These are phyloP conservation scores for Piper longum DNA, from an alignment of 164 flowering plant species.

Conservation along the genomic window DNA sequence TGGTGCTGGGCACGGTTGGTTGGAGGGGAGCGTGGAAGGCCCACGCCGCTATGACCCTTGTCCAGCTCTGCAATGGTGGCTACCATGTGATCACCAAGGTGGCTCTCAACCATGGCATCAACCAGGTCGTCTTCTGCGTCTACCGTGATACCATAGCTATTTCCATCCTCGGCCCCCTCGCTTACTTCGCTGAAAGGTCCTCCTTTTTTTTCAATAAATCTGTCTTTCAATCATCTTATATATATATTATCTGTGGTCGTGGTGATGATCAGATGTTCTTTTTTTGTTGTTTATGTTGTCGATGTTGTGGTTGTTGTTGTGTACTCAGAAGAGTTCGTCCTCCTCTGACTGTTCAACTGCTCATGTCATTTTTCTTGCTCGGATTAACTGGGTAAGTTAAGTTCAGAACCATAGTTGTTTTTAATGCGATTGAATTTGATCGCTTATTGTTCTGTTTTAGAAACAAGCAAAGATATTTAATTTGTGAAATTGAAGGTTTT, in stretches of 20 bases:
- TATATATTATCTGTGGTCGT: background rate
- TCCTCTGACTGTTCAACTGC: conserved; percentile 38
- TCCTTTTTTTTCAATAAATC: background rate
- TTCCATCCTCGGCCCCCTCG: conserved; percentile 69
- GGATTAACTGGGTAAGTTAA: conserved; percentile 71
- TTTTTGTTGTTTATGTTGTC: background rate
- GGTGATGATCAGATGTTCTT: background rate
- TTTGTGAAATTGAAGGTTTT: conserved; percentile 1
- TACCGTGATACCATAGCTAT: conserved; percentile 76
- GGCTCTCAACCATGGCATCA: conserved; percentile 82
- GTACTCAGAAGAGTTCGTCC: conserved; percentile 42
- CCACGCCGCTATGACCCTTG: conserved; percentile 60
- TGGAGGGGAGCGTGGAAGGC: conserved; percentile 27
- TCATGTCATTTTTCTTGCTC: conserved; percentile 74
- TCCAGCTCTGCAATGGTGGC: conserved; percentile 67
- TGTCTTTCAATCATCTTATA: background rate
- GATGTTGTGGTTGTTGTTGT: too few species aligned
- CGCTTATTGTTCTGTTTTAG: background rate
- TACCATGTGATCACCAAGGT: conserved; percentile 84
- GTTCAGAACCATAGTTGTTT: conserved; percentile 2
- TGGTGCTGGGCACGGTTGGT: background rate
- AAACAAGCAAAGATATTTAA: too few species aligned
- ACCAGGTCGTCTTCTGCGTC: conserved; percentile 83
- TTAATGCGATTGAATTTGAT: background rate
- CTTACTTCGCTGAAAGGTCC: conserved; percentile 50